A percentile compares a stretch with the other conserved stretches of the same genome.
These are phyloP conservation scores for Sequoiadendron giganteum DNA, from an alignment of 75 land plant species.

Conservation along the genomic window DNA sequence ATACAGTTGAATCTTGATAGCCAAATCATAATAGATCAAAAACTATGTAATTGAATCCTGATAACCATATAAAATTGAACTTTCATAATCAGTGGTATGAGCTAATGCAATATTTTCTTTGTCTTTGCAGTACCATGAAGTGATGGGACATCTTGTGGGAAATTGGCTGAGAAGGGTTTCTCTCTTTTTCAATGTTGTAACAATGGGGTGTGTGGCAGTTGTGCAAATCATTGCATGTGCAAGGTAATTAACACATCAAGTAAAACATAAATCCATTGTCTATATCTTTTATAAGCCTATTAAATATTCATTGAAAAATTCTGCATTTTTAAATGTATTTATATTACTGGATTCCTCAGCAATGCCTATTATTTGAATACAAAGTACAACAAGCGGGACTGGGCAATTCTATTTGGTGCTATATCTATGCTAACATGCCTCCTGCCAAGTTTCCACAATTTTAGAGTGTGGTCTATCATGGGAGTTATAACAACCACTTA, in stretches of 20 bases:
- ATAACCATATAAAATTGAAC: too few species aligned
- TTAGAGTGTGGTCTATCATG: slow-evolving; percentile 31
- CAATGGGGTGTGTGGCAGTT: slow-evolving; percentile 29
- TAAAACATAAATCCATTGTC: not conserved
- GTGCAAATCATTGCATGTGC: slow-evolving; percentile 47
- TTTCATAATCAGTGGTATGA: not conserved
- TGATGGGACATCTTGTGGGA: slow-evolving; percentile 30
- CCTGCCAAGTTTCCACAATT: slow-evolving; percentile 37
- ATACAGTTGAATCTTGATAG: too few species aligned
- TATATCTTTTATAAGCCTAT: not conserved
- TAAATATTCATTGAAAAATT: not conserved
- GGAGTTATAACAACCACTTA: slow-evolving; percentile 37
- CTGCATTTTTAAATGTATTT: not conserved
- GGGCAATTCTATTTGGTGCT: slow-evolving; percentile 33
- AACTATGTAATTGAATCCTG: too few species aligned
- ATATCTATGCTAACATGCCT: slow-evolving; percentile 19
- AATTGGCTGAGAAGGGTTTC: slow-evolving; percentile 17
- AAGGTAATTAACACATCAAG: slow-evolving; percentile 13
- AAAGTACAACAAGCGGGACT: slow-evolving; percentile 19
- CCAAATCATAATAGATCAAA: too few species aligned
- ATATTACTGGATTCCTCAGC: slow-evolving; percentile 12
- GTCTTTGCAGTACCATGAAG: slow-evolving; percentile 30
- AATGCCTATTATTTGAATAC: slow-evolving; percentile 32
- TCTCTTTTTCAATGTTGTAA: slow-evolving; percentile 34
- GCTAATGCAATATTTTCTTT: not conserved